Evolutionary conservation across 768 basidiomycete species (phyloP).

Genomic region (Amanita molliuscula): DNA sequence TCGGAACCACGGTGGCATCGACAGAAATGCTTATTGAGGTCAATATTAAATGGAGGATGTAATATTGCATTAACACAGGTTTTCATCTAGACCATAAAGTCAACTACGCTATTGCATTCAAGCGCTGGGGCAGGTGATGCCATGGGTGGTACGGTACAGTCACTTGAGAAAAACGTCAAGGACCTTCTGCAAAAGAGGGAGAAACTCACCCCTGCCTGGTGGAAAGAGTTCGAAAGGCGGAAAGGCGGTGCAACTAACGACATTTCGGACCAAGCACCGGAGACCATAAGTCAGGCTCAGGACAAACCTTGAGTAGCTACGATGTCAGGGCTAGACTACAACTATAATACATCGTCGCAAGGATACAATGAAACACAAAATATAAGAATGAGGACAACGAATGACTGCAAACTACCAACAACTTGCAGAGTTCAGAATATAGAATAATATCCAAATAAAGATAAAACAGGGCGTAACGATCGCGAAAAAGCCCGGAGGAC

Average conservation of each 20-base stretch:
- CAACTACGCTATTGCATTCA: background rate
- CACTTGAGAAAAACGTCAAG: constrained; percentile 9
- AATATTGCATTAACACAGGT: background rate
- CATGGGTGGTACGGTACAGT: constrained; percentile 11
- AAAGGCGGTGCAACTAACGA: background rate
- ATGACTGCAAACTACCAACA: background rate
- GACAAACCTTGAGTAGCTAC: background rate
- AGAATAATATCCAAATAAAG: constrained; percentile 1
- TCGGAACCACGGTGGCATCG: background rate
- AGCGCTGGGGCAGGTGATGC: constrained; percentile 1
- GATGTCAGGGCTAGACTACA: background rate
- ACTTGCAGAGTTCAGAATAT: constrained; percentile 1
- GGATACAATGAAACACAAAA: background rate
- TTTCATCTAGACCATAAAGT: constrained; percentile 1
- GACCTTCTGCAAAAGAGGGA: constrained; percentile 13
- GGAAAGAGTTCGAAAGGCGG: constrained; percentile 17
- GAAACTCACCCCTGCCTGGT: constrained; percentile 17
- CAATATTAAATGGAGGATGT: background rate
- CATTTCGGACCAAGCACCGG: background rate
- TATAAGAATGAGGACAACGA: background rate
- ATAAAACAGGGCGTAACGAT: background rate
- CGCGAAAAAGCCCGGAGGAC: constrained; percentile 8
- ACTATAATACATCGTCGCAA: background rate
- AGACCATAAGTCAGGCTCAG: background rate
- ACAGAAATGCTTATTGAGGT: constrained; percentile 2